These are phyloP conservation scores for Fusarium aywerte DNA, from an alignment of 2,329 filamentous ascomycete species.

Conservation along the genomic window DNA sequence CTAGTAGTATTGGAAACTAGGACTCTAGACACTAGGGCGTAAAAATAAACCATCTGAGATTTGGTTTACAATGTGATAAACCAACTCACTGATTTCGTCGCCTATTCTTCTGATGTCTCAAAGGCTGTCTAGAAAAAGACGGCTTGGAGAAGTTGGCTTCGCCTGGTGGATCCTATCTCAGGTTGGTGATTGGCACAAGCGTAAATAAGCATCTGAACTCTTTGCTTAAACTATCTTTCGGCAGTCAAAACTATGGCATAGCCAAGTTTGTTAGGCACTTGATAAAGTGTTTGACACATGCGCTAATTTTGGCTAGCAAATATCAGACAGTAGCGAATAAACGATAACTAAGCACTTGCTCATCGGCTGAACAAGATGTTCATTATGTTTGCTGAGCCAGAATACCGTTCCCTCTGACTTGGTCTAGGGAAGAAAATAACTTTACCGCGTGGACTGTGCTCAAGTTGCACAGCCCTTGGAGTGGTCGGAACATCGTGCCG, in stretches of 20 bases:
- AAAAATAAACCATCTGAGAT: too few species aligned
- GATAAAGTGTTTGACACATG: neutral
- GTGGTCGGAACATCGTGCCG: neutral
- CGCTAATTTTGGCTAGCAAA: neutral
- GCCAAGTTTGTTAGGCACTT: neutral
- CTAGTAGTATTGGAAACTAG: too few species aligned
- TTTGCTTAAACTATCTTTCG: neutral
- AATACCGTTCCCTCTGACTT: neutral
- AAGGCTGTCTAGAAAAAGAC: neutral
- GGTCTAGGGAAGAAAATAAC: neutral
- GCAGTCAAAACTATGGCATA: neutral
- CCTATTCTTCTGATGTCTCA: too few species aligned
- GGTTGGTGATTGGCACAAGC: conserved; percentile 1
- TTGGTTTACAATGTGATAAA: too few species aligned
- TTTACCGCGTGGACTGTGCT: neutral
- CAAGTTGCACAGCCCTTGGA: neutral
- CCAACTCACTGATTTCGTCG: too few species aligned
- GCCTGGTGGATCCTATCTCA: neutral
- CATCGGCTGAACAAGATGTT: neutral
- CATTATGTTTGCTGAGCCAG: neutral
- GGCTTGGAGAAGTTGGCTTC: neutral
- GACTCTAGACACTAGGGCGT: too few species aligned
- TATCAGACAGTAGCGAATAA: neutral
- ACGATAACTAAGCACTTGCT: neutral
- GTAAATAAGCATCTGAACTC: conserved; percentile 7